Base-by-base conservation (phyloP, 352 stramenopile genomes). In the Globisporangium cylindrosporum region DNA sequence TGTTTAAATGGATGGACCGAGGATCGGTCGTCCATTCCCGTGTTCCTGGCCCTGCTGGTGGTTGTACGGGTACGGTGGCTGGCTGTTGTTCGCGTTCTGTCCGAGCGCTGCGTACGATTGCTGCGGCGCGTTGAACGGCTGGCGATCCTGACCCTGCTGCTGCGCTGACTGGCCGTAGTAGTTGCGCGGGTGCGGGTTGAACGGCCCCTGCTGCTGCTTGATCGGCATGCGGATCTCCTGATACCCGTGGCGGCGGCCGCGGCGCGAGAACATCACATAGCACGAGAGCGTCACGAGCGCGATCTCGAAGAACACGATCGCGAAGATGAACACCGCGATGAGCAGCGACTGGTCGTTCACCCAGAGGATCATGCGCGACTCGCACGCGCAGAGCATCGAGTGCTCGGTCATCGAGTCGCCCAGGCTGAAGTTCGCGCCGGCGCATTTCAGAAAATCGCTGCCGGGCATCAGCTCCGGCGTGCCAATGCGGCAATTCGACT, bases 171-270 rank as follows among this genome's bases (percentile, higher is more conserved):
- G 75, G 38, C 76, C 69, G 55, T 80, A 80, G 72, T 90, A 91
- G 78, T 93, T 91, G 64, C 85, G 82, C 53, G 83, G 83, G 74
- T 93, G 83, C 62, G 87, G 81, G 65, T 92, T 94, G 77, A 90
- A 92, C 56, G 81, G 81, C 64, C 91, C 82, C 59, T 69, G 49
- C 46, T 79, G 73, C 65, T 85, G 78, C 57, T 86, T 87, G 69
- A 94, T 70, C 1, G 87, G 87, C 87, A 94, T 94, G 22, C 84
- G 88, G 62, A 94, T 94, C 73, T 94, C 83, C 70, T 94, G 84
- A 72, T 93, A 94, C 25, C 87, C 87, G 32, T 81, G 78, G 56
- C 82, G 84, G 32, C 85, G 80, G 68, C 78, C 62, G 51, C 84
- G 82, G 27, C 84, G 83, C 64, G 87, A 83, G 70, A 88, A 89